Base-by-base conservation (phyloP, 2,329 filamentous ascomycete species). In the Epichloe baconii region DNA sequence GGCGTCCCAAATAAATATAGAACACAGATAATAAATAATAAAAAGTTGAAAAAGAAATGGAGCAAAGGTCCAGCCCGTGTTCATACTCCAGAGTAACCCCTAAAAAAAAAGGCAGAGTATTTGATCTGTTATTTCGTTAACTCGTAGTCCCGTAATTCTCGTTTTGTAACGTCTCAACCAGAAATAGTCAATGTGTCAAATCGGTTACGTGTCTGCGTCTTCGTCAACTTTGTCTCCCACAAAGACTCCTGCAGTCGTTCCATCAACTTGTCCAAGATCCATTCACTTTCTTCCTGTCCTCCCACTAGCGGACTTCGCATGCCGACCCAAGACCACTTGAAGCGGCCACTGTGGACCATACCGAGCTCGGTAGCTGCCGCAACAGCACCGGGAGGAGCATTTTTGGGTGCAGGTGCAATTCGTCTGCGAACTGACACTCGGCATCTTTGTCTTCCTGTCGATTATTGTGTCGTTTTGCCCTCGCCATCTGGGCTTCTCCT, bases 281-380 rank as follows among this genome's bases (percentile, higher is more conserved):
- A 89, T 61, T 87, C 79, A 14, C 79, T 76, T 67, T 89, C 85
- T 51, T 78, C 77, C 59, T 80, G 76, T 46, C 75, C 74, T 3
- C 82, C 78, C 78, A 88, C 83, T 12, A 89, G 70, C 3, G 85
- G 85, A 56, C 80, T 86, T 14, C 77, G 69, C 45, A 79, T 74
- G 0, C 82, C 84, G 1, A 89, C 74, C 86, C 86, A 90, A 36
- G 82, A 86, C 85, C 85, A 88, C 42, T 67, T 60, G 42, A 64
- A 62, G 2, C 62, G 58, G 3, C 66, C 58, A 8, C 55, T 53
- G 5, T 52, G 37, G 12, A 58, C 61, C 71, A 69, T 47, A 48
- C 51, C 47, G n/a, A 36, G 44, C 44, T 41, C 37, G 14, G 34
- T 43, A 43, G 52, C 51, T 26, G 47, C 51, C 37, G 47, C 41